Evolutionary conservation across 1,139 yeast genomes (phyloP), one percentile per base, ranked within the genome.

Genomic region (Sugiyamaella sp.): DNA sequence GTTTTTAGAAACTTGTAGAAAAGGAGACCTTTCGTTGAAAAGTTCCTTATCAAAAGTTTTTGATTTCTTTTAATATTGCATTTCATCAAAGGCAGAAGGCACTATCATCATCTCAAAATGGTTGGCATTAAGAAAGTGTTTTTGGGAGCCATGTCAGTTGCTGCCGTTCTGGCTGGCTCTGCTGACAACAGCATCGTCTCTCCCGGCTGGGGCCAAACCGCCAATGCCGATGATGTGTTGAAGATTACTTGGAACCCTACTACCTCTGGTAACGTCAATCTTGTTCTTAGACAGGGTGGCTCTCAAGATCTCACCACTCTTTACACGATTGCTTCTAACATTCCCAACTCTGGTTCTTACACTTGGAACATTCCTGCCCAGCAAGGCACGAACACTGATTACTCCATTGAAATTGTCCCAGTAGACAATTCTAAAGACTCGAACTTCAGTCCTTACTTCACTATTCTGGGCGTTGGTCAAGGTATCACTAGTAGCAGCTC

Each of bases 351-450:
- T 42, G 73, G 73, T 35, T 22, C 54, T 12, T 68, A 59, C 59
- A 38, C 53, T 17, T 70, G 73, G 73, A 50, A 57, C 14, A 62
- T 68, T 22, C 67, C 71, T 21, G 52, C 52, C 29, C 48, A 56
- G 14, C 47, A 57, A 14, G 45, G 51, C 22, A 57, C 70, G 9
- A 55, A 60, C 49, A 59, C 69, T 22, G 67, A 60, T 38, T 64
- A 73, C 72, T 33, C 73, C 65, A 33, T 76, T 72, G 51, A 68
- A 70, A 53, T 70, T 48, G 62, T 56, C 49, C 64, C 64, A 44
- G 57, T 65, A n/a, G 50, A 50, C 21, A 55, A 66, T 48, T 52
- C 57, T 8, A 20, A 43, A 25, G 54, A 55, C 25, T 35, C 62
- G 46, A 69, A 68, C 62, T 70, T 57, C 61, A 61, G 68, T 46